Evolutionary conservation across 1,139 yeast genomes (phyloP).

Genomic region (Wickerhamomyces sp.): DNA sequence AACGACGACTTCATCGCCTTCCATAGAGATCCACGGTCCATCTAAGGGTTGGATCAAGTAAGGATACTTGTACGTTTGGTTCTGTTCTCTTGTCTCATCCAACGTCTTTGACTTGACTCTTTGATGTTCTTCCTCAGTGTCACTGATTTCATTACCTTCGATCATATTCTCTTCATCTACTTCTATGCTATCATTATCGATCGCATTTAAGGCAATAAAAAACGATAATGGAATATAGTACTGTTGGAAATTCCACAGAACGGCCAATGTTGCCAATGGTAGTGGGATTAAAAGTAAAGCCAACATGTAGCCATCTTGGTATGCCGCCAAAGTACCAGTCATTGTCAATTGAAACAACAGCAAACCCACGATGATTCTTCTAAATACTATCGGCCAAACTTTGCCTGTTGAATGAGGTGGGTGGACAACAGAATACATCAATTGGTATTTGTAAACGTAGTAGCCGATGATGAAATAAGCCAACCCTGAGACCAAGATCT

Average conservation of each 20-base stretch:
- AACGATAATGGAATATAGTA: constrained; percentile 75
- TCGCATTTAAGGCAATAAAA: constrained; percentile 80
- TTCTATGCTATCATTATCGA: constrained; percentile 59
- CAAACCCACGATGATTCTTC: constrained; percentile 68
- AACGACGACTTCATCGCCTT: constrained; percentile 55
- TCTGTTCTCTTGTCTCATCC: constrained; percentile 57
- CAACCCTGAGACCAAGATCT: constrained; percentile 68
- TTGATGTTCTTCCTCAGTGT: not conserved
- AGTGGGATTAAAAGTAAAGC: constrained; percentile 72
- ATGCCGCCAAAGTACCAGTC: constrained; percentile 82
- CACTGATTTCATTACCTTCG: constrained; percentile 16
- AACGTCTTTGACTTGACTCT: constrained; percentile 34
- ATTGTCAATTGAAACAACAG: constrained; percentile 79
- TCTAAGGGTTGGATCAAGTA: constrained; percentile 62
- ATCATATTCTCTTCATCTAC: constrained; percentile 29
- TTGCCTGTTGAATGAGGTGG: constrained; percentile 88
- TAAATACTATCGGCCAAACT: constrained; percentile 78
- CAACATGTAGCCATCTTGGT: constrained; percentile 68
- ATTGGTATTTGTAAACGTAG: constrained; percentile 75
- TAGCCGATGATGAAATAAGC: constrained; percentile 71
- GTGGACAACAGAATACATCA: constrained; percentile 75
- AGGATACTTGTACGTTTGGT: constrained; percentile 75
- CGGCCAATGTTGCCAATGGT: constrained; percentile 61
- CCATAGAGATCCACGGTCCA: constrained; percentile 76
- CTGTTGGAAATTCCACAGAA: constrained; percentile 77